phyloP scores from a whole-genome alignment of 2,329 filamentous ascomycete species.

The Davidsoniella neocaledoniae region DNA sequence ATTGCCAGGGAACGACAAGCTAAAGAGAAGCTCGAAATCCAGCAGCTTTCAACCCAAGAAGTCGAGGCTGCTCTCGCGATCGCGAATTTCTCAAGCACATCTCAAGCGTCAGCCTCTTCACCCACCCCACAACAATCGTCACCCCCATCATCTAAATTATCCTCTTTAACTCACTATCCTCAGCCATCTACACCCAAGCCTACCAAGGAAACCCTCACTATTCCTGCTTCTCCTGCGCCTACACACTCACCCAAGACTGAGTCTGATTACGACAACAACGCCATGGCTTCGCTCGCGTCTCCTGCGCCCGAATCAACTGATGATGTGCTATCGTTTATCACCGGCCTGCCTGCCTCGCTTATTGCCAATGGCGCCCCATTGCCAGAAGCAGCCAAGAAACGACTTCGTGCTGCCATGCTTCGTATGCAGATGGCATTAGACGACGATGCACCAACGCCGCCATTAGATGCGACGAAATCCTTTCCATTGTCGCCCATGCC shows the following conservation, averaged over 20 bases:
- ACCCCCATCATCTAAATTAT: neutral
- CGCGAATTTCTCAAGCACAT: neutral
- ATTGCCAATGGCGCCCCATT: conserved; percentile 24
- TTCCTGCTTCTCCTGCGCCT: conserved; percentile 10
- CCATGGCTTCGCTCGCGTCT: neutral
- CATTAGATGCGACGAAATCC: conserved; percentile 5
- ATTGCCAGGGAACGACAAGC: neutral
- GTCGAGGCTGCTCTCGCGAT: conserved; percentile 7
- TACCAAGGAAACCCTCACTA: neutral
- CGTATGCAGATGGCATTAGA: conserved; percentile 8
- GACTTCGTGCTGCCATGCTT: conserved; percentile 23
- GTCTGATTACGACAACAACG: conserved; percentile 1
- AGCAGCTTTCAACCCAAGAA: neutral
- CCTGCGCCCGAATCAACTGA: conserved; percentile 14
- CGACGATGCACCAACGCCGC: conserved; percentile 10
- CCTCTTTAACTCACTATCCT: neutral
- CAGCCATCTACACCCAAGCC: conserved; percentile 1
- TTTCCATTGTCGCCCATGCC: conserved; percentile 2
- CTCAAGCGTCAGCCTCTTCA: neutral
- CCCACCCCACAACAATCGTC: neutral
- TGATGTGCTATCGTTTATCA: conserved; percentile 30
- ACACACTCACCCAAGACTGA: conserved; percentile 10
- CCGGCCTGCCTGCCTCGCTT: conserved; percentile 28
- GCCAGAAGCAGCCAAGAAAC: conserved; percentile 24
- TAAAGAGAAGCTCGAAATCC: neutral